Base-by-base conservation (phyloP, 257 asterid species). In the Perilla frutescens region DNA sequence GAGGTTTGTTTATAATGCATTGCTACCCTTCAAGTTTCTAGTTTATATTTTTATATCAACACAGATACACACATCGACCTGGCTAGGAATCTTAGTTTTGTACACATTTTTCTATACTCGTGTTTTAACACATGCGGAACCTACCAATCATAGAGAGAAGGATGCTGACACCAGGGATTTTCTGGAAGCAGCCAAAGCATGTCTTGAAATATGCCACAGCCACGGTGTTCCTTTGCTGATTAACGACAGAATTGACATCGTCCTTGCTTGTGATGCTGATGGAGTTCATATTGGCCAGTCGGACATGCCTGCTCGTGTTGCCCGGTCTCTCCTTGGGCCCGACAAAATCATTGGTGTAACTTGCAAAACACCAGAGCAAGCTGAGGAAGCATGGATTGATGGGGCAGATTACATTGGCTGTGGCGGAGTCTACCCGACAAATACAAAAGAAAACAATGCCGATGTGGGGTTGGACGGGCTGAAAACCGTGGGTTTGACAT, bases 361-460 rank as follows among this genome's bases (percentile, higher is more conserved):
- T 0, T 94, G 99, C 90, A 94, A 90, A 80, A 94, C 99, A 43
- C 96, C 90, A 2, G 83, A 82, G 78, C 96, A 91, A 55, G 97
- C 99, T 36, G 85, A 84, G 37, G 75, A 75, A 74, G 98, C 99
- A 48, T 91, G 92, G 89, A 11, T 70, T 0, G 96, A 84, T 67
- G 98, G 99, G 37, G 99, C 99, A 3, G 97, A 94, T 75, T 94
- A 94, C 87, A 86, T 94, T 5, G 99, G 99, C 37, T 87, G 91
- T 68, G 99, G 99, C 0, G 96, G 99, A 5, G 94, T 94, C 45
- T 94, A 64, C 63, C 96, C 99, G 2, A 94, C 99, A 15, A 91
- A 81, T 72, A 94, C 99, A 7, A 91, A 94, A 71, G 98, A 81
- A 59, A 88, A 90, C 79, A 91, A 90, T 41, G 51, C 62, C 63